Evolutionary conservation across 257 asterid species (phyloP).

Genomic region (Linderniella brevidens): DNA sequence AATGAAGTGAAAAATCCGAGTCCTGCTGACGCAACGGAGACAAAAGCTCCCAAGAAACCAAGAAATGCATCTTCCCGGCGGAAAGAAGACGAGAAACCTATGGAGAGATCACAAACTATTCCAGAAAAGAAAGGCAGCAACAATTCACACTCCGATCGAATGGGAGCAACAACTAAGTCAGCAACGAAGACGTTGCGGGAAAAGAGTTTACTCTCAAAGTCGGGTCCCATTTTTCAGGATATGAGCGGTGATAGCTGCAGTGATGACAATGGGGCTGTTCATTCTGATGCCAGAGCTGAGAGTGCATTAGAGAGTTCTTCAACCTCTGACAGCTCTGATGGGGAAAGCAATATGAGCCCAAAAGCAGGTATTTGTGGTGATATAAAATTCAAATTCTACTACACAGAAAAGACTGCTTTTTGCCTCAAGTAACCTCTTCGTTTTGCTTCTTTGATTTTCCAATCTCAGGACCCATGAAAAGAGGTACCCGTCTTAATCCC

Average conservation of each 20-base stretch:
- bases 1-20: conserved; percentile 14
- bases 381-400: too few relatives aligned
- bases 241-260: conserved; percentile 38
- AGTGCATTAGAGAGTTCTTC: conserved; percentile 44
- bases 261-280: conserved; percentile 25
- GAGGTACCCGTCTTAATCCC: too few relatives aligned
- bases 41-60: conserved; percentile 13
- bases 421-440: too few relatives aligned
- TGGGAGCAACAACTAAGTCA: conserved; percentile 14
- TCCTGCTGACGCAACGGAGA: conserved; percentile 13
- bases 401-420: too few relatives aligned
- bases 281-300: conserved; percentile 26
- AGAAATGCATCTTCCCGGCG: conserved; percentile 12
- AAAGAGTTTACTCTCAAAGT: conserved; percentile 22
- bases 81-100: conserved; percentile 17
- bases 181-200: conserved; percentile 16
- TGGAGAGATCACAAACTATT: conserved; percentile 15
- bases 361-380: too few relatives aligned
- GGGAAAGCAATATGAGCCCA: conserved; percentile 38
- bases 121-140: conserved; percentile 12
- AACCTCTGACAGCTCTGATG: conserved; percentile 31
- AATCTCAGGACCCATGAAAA: too few relatives aligned
- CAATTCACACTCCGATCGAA: conserved; percentile 11
- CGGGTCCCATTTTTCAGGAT: conserved; percentile 30
- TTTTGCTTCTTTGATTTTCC: too few relatives aligned